Base-by-base conservation (phyloP, 805 yeast species). In the Starmerella apicola region DNA sequence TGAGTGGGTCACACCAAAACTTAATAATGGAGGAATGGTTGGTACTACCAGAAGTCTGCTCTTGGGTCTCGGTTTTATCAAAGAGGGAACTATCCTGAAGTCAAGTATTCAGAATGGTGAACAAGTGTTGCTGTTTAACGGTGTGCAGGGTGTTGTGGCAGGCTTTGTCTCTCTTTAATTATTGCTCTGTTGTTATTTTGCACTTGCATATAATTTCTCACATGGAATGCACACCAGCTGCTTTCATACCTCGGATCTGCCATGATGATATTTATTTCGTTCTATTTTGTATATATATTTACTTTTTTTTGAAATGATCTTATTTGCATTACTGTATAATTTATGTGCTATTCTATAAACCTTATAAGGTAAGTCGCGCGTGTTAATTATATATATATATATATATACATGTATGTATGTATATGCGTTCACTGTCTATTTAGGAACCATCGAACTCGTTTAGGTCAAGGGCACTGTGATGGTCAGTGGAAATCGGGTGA, bases 1-100 rank as follows among this genome's bases (percentile, higher is more conserved):
- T 32, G 55, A 57, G 21, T 91, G 94, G 88, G 61, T 76, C 3
- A 88, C 97, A 0, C 97, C 98, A 1, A 62, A 67, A n/a, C 62
- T 85, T 23, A 63, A 74, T 1, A 62, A 52, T 10, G 97, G 97
- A 0, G 83, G 95, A 55, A 65, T 88, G 34, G 77, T 84, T 59
- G 96, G 97, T 9, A 84, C 80, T 0, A 72, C 75, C 51, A 67
- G 97, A 50, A 74, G 75, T 46, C 71, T 68, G 56, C 59, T 88
- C 35, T 53, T 84, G 9, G 56, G 63, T 12, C 71, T 74, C 35
- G 69, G 71, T 3, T 53, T 64, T 23, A 59, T 82, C 2, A 60
- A 62, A 33, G 88, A 80, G 54, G 72, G 66, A 20, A 66, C 65
- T 1, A 56, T 81, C 4, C 50, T 54, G 1, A 52, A 66, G 18